These are phyloP conservation scores for Yamadazyma triangularis DNA, from an alignment of 1,139 yeast species.

Conservation along the genomic window DNA sequence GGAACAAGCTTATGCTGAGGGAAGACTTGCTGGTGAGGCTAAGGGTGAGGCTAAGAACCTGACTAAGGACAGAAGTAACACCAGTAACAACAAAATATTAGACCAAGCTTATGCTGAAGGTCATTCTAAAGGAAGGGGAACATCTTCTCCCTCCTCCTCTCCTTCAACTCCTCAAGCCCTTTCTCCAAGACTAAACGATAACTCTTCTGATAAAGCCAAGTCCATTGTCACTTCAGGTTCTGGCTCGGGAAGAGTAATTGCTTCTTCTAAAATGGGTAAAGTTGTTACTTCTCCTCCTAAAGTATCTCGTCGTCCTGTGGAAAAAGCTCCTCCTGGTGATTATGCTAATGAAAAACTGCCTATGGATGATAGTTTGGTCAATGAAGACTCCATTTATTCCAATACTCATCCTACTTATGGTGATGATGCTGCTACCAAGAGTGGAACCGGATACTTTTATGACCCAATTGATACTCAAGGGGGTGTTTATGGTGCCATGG, in stretches of 20 bases:
- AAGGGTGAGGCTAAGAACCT: too few relatives aligned
- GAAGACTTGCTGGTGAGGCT: too few relatives aligned
- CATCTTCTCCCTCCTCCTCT: not conserved
- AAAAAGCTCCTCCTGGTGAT: constrained; percentile 27
- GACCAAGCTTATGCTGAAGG: constrained; percentile 4
- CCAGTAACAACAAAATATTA: too few relatives aligned
- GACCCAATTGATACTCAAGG: constrained; percentile 37
- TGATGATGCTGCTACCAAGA: constrained; percentile 22
- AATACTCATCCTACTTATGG: constrained; percentile 25
- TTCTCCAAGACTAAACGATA: not conserved
- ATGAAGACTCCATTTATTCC: constrained; percentile 6
- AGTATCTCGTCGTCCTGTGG: constrained; percentile 25
- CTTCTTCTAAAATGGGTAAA: constrained; percentile 24
- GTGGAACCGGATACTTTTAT: constrained; percentile 31
- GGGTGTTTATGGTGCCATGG: constrained; percentile 17
- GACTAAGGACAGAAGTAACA: too few relatives aligned
- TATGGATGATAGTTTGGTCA: constrained; percentile 19
- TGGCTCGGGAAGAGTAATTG: constrained; percentile 6
- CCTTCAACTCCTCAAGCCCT: not conserved
- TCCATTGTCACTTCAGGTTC: not conserved
- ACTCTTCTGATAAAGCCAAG: not conserved
- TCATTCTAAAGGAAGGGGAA: too few relatives aligned
- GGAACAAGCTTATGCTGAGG: constrained; percentile 19
- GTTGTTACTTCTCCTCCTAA: constrained; percentile 29
- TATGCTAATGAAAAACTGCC: constrained; percentile 29